Conservation (phyloP, 345 rosid genomes). For the Noccaea bulbosa region DNA sequence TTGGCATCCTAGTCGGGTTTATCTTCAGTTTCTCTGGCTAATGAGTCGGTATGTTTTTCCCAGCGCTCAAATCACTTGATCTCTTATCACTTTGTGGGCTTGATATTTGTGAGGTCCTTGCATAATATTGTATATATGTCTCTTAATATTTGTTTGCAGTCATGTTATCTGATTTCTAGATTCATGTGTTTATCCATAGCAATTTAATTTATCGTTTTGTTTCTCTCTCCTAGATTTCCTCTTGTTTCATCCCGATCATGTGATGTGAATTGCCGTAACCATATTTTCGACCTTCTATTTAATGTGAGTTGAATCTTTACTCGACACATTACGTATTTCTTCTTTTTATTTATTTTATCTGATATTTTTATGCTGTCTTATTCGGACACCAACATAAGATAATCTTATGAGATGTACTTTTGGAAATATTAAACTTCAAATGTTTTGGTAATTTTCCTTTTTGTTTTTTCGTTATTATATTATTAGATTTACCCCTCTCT, state of each 20-base stretch:
- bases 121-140: too few relatives aligned
- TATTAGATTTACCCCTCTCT: too few relatives aligned
- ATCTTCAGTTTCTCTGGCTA: slow-evolving; percentile 25
- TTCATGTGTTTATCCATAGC: slow-evolving; percentile 11
- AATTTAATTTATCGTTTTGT: too few relatives aligned
- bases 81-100: too few relatives aligned
- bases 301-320: slow-evolving; percentile 12
- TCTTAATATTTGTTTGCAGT: too few relatives aligned
- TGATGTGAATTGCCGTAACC: slow-evolving; percentile 24
- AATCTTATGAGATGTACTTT: too few relatives aligned
- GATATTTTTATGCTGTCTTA: not conserved
- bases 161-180: not conserved
- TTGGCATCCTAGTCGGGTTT: slow-evolving; percentile 23
- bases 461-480: too few relatives aligned
- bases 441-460: too few relatives aligned
- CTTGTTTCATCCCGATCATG: slow-evolving; percentile 12
- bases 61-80: too few relatives aligned
- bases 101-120: too few relatives aligned
- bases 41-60: slow-evolving; percentile 35
- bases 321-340: not conserved
- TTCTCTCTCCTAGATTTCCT: not conserved
- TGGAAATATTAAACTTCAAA: too few relatives aligned
- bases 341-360: slow-evolving; percentile 8
- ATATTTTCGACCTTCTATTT: not conserved
- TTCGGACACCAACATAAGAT: not conserved